Evolutionary conservation across 2,329 filamentous ascomycete species (phyloP), one percentile per base, ranked within the genome.

Genomic region (Cordyceps cateniannulata): DNA sequence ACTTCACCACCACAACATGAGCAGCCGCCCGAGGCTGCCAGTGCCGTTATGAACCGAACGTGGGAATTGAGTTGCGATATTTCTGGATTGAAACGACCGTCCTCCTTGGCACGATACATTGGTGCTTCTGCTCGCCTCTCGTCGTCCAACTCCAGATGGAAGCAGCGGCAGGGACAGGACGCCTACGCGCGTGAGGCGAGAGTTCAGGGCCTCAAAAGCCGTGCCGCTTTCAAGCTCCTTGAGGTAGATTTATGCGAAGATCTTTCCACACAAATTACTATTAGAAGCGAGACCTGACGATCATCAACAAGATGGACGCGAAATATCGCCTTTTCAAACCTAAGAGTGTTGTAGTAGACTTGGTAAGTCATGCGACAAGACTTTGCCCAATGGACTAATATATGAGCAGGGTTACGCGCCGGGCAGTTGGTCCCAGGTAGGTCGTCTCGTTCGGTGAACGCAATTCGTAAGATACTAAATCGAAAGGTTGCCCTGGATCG

Each of bases 211-310:
- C 77, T 97, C 62, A 97, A 93, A 75, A 96, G 91, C 68, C 85
- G 95, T 64, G 95, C 95, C 27, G 95, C 93, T 0, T 97, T 95
- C 74, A 99, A 99, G 74, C 79, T 99, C 10, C 75, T 97, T 20
- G 90, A 97, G 80, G 91, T 91, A 70, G 35, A 69, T 12, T 32
- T 10, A 44, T 32, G 18, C n/a, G n/a, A n/a, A n/a, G n/a, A n/a
- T 18, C 14, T 32, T 14, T 47, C 22, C 22, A 5, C 32, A 18
- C 20, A 47, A 47, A 16, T 12, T 18, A 42, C 14, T 5, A 16
- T 16, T 20, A 29, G 9, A 18, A n/a, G 8, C 5, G 25, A 6
- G 48, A 51, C 20, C 20, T 62, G 35, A 66, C 38, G 5, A 25
- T 62, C 32, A 25, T 3, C 12, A 18, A 14, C 5, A 64, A 93